These are phyloP conservation scores for Colletotrichum truncatum DNA, from an alignment of 2,329 filamentous ascomycete species.

Conservation along the genomic window DNA sequence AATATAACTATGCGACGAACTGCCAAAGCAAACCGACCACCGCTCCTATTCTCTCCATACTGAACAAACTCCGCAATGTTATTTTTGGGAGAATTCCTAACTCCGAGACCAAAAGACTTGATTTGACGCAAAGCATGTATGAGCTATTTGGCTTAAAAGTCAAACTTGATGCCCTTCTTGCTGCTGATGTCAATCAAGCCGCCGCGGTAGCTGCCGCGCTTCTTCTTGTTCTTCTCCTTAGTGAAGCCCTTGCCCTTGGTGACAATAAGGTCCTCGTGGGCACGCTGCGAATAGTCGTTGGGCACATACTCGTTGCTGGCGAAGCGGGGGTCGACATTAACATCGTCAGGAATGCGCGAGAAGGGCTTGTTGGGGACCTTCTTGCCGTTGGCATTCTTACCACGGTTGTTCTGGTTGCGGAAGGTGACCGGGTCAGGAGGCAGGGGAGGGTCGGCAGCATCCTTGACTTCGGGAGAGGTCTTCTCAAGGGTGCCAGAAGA, in stretches of 20 bases:
- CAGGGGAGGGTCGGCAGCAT: slow-evolving; percentile 55
- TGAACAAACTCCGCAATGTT: neutral
- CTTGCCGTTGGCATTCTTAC: slow-evolving; percentile 53
- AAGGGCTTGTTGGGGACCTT: slow-evolving; percentile 72
- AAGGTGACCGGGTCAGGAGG: slow-evolving; percentile 57
- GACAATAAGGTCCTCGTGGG: slow-evolving; percentile 86
- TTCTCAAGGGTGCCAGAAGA: slow-evolving; percentile 62
- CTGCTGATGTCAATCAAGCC: slow-evolving; percentile 85
- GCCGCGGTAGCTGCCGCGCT: slow-evolving; percentile 88
- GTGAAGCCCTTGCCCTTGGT: slow-evolving; percentile 98
- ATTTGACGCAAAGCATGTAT: neutral
- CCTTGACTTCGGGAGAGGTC: slow-evolving; percentile 58
- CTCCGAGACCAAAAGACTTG: slow-evolving; percentile 14
- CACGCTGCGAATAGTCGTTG: slow-evolving; percentile 89
- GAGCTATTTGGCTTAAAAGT: slow-evolving; percentile 67
- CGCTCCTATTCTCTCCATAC: neutral
- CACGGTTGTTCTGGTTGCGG: slow-evolving; percentile 48
- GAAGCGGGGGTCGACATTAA: slow-evolving; percentile 74
- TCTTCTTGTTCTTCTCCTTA: slow-evolving; percentile 99
- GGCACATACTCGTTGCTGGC: slow-evolving; percentile 82
- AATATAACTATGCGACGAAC: neutral
- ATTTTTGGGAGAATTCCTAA: slow-evolving; percentile 11
- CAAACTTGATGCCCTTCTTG: slow-evolving; percentile 92
- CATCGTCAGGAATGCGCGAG: slow-evolving; percentile 78
- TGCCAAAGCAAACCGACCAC: neutral